Evolutionary conservation across 345 rosid species (phyloP).

Genomic region (Eucalyptus pumila): DNA sequence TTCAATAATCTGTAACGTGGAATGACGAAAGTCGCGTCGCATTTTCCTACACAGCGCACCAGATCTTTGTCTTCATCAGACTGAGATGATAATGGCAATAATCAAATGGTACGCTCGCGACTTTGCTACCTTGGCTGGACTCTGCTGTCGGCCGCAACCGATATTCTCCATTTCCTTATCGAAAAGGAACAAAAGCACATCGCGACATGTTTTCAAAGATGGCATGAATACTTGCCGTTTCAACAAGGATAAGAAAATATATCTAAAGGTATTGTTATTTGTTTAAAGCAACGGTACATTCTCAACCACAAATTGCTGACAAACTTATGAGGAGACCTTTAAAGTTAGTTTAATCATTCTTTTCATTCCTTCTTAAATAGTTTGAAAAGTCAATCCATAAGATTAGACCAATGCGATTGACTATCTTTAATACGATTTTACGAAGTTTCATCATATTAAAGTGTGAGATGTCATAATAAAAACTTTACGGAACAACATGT

Average conservation of each 20-base stretch:
- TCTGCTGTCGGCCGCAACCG: not conserved
- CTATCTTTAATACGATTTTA: no score
- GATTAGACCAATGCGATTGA: no score
- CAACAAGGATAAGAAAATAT: not conserved
- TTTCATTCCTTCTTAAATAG: no score
- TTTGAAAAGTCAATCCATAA: no score
- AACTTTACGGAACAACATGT: accelerated
- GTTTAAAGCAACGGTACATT: no score
- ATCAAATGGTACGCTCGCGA: not conserved
- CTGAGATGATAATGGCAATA: not conserved
- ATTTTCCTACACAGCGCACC: not conserved
- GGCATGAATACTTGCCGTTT: not conserved
- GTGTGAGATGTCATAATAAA: no score
- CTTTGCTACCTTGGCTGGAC: not conserved
- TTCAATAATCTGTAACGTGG: not conserved
- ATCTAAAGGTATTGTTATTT: no score
- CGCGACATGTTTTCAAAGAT: not conserved
- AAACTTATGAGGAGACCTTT: no score
- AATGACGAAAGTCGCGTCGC: not conserved
- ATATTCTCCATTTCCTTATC: not conserved
- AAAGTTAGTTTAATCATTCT: no score
- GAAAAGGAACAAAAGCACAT: not conserved
- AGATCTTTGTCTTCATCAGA: not conserved
- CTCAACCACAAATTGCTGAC: no score
- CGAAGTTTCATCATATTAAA: no score